Evolutionary conservation across 768 basidiomycete genomes (phyloP).

Genomic region (Leccinellum albellum): DNA sequence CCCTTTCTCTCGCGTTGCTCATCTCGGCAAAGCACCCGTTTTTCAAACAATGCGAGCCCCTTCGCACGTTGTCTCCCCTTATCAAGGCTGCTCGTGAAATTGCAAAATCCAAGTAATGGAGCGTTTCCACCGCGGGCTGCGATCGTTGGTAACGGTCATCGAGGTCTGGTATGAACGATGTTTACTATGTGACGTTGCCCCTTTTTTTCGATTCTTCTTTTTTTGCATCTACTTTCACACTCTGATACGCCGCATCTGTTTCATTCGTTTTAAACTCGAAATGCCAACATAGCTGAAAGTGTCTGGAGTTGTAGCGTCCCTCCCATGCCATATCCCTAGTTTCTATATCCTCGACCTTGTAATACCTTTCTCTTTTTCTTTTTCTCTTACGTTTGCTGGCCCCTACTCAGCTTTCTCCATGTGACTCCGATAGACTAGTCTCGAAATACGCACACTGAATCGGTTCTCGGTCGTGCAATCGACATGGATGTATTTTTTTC

Average conservation of each 20-base stretch:
- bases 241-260: constrained; percentile 18
- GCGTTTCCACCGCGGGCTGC: not conserved
- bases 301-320: constrained; percentile 10
- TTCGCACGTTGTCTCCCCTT: constrained; percentile 79
- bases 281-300: constrained; percentile 12
- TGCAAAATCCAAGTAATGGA: constrained; percentile 51
- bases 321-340: constrained; percentile 8
- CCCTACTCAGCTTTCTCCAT: constrained; percentile 10
- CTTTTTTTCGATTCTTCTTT: not conserved
- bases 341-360: constrained; percentile 29
- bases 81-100: constrained; percentile 92
- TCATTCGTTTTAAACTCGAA: constrained; percentile 11
- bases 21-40: constrained; percentile 64
- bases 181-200: constrained; percentile 10
- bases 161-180: constrained; percentile 3
- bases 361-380: constrained; percentile 22
- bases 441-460: constrained; percentile 13
- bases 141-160: not conserved
- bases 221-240: constrained; percentile 20
- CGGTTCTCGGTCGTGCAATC: constrained; percentile 6
- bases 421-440: constrained; percentile 23
- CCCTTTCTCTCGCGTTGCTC: not conserved
- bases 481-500: constrained; percentile 11
- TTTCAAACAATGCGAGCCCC: constrained; percentile 83
- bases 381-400: constrained; percentile 10